Percentiles rank a stretch among this genome's conserved stretches.
Conservation (phyloP, 2,329 filamentous ascomycete species). For the Pseudocercospora macadamiae region DNA sequence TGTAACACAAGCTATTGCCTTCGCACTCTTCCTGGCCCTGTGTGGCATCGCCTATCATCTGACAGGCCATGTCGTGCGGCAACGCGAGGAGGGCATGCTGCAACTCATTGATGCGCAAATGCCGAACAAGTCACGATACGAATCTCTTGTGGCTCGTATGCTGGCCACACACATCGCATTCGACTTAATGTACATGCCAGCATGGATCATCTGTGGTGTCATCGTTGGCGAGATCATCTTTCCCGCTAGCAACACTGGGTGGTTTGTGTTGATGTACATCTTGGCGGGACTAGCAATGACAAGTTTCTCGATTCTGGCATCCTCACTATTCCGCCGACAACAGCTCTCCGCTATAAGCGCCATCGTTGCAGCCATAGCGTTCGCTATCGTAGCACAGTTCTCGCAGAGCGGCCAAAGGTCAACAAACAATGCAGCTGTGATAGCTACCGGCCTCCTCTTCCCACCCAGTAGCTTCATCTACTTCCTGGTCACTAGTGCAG, state of each 20-base stretch:
- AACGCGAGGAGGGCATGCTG: constrained; percentile 84
- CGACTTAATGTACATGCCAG: constrained; percentile 74
- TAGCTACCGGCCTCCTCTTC: constrained; percentile 73
- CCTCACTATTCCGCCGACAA: constrained; percentile 78
- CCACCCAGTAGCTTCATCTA: constrained; percentile 84
- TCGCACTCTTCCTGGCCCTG: constrained; percentile 75
- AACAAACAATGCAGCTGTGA: constrained; percentile 59
- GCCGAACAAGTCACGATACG: constrained; percentile 71
- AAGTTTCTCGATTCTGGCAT: constrained; percentile 76
- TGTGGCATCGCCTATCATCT: constrained; percentile 83
- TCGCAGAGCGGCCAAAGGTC: constrained; percentile 50
- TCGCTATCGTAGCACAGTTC: constrained; percentile 80
- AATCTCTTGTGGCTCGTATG: constrained; percentile 73
- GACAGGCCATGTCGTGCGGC: constrained; percentile 78
- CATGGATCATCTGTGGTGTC: constrained; percentile 75
- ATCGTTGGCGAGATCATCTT: constrained; percentile 65
- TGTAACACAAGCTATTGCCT: constrained; percentile 74
- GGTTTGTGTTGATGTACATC: constrained; percentile 64
- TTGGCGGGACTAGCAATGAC: constrained; percentile 72
- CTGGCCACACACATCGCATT: constrained; percentile 79
- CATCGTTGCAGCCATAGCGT: constrained; percentile 69
- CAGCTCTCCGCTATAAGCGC: constrained; percentile 82
- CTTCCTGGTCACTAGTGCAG: constrained; percentile 62
- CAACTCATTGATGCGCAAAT: constrained; percentile 89
- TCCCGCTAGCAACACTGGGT: constrained; percentile 43